Percentiles rank a stretch among this genome's conserved stretches.
phyloP scores from a whole-genome alignment of 441 rosid genomes.

The Pelargonium fulgidum region DNA sequence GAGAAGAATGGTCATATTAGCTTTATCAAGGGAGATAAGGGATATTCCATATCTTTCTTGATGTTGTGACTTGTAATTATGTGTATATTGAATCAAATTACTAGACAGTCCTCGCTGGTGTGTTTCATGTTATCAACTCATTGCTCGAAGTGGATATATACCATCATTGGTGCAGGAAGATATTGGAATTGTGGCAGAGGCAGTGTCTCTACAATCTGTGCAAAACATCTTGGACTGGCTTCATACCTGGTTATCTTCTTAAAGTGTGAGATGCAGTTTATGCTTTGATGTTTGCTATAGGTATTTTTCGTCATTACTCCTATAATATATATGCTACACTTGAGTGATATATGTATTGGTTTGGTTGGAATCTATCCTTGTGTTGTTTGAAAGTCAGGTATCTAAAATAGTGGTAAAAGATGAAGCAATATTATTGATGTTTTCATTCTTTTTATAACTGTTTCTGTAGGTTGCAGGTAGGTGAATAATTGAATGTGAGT shows the following conservation, averaged over 20 bases:
- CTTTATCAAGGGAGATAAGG: neutral
- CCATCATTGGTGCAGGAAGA: neutral
- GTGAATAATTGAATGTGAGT: no score
- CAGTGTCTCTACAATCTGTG: neutral
- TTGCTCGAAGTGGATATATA: neutral
- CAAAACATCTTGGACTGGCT: neutral
- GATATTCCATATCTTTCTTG: neutral
- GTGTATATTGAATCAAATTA: neutral
- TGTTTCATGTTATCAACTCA: neutral
- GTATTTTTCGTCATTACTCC: neutral
- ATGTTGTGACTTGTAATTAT: neutral
- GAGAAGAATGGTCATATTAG: neutral
- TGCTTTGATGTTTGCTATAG: neutral
- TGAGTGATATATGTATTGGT: neutral
- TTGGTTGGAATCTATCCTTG: neutral
- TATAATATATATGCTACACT: neutral
- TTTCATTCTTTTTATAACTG: neutral
- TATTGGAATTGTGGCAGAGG: constrained; percentile 2
- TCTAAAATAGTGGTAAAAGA: neutral
- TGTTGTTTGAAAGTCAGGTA: neutral
- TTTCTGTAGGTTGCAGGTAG: no score
- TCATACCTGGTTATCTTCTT: neutral
- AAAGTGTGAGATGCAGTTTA: constrained; percentile 2
- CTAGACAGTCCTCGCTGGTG: neutral
- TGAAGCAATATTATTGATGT: neutral